Base-by-base conservation (phyloP, 768 basidiomycete genomes). In the Termitomyces sp. region DNA sequence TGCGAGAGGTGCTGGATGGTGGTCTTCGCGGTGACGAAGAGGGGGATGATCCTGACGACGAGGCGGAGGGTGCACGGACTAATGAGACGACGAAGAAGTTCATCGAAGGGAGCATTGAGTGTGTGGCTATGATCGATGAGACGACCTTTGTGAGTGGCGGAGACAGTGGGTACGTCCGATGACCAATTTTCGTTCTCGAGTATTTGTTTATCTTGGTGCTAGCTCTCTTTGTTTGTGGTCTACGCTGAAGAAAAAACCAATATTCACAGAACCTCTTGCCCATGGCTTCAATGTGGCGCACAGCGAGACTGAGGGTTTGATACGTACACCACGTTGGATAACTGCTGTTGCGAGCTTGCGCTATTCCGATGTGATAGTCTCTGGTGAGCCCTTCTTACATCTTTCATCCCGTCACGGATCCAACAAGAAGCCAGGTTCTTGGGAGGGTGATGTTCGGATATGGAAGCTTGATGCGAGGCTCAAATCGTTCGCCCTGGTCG, bases 91-190 rank as follows among this genome's bases (percentile, higher is more conserved):
- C 66, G 54, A 75, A 78, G 43, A 80, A 77, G 59, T 96, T 88
- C 65, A 76, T 94, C 9, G 97, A 98, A 70, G 96, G 95, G 0
- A 94, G 91, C 66, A 78, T 98, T 53, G 95, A 98, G 57, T 89
- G 87, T 64, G 88, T 96, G 16, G 87, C 91, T 14, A 95, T 98
- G 95, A 80, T 99, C 56, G 97, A 99, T 71, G 96, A 98, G 74
- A 83, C 83, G 36, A 92, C 88, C 6, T 95, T 98, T 70, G 74
- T 98, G 40, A 95, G 87, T 63, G 96, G 96, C 1, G 97, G 97
- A 4, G 95, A 99, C 71, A 95, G 91, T 68, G 97, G 96, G 95
- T 95, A 71, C 61, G 89, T 82, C 30, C 53, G 56, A 50, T 58
- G 33, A 56, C 47, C 57, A 33, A 46, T 26, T 9, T 56, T 57